These are phyloP conservation scores for Boletus tomentosulus DNA, from an alignment of 768 basidiomycete genomes.

Conservation along the genomic window DNA sequence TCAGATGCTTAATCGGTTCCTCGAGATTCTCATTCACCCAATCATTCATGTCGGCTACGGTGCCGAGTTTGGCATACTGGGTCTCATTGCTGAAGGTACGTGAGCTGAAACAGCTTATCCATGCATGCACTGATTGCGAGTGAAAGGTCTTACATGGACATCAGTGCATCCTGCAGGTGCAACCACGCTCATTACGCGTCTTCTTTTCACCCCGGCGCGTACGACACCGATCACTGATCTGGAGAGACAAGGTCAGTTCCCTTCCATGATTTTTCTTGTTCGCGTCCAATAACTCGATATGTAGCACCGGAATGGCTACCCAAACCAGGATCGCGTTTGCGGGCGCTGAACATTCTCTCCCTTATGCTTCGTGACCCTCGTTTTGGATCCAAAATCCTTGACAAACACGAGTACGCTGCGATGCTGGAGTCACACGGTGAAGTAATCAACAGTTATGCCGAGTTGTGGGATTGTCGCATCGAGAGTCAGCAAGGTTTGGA, in stretches of 20 bases:
- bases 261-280: not conserved
- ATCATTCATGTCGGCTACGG: slow-evolving; percentile 64
- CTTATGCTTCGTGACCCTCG: slow-evolving; percentile 50
- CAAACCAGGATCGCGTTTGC: slow-evolving; percentile 30
- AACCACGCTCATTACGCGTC: slow-evolving; percentile 33
- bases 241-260: slow-evolving; percentile 16
- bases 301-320: slow-evolving; percentile 26
- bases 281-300: not conserved
- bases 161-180: slow-evolving; percentile 44
- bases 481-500: slow-evolving; percentile 37
- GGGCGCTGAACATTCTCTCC: slow-evolving; percentile 50
- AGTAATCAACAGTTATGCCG: slow-evolving; percentile 40
- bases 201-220: slow-evolving; percentile 24
- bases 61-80: slow-evolving; percentile 58
- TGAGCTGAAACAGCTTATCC: not conserved
- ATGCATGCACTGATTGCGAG: not conserved
- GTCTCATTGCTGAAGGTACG: slow-evolving; percentile 60
- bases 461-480: slow-evolving; percentile 43
- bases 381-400: slow-evolving; percentile 27
- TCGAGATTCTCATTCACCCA: slow-evolving; percentile 61
- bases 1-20: slow-evolving; percentile 55
- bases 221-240: slow-evolving; percentile 19
- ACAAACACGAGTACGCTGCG: slow-evolving; percentile 34
- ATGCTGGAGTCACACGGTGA: slow-evolving; percentile 37
- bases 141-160: slow-evolving; percentile 55